Conservation (phyloP, 495 filamentous ascomycete genomes). For the Podospora fimiseda region DNA sequence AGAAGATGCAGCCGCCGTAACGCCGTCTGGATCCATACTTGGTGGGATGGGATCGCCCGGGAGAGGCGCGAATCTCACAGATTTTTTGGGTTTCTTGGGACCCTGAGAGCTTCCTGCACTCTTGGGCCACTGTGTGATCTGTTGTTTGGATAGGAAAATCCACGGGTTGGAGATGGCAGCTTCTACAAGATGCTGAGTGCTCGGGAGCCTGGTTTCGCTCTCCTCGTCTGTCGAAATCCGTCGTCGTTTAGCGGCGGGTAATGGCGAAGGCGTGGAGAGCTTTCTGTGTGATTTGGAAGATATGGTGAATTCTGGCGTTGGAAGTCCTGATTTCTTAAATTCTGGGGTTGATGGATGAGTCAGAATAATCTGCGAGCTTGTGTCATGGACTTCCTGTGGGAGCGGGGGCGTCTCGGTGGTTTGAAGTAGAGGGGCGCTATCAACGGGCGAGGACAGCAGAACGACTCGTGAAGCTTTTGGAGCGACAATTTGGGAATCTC, state of each 20-base stretch:
- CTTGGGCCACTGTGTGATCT: constrained; percentile 2
- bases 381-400: not conserved
- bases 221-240: not conserved
- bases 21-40: not conserved
- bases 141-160: constrained; percentile 4
- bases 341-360: not conserved
- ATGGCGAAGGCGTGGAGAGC: not conserved
- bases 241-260: not conserved
- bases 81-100: constrained; percentile 7
- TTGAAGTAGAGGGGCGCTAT: not conserved
- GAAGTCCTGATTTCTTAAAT: not conserved
- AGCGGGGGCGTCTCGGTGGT: not conserved
- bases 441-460: not conserved
- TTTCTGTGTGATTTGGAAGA: not conserved
- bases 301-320: not conserved
- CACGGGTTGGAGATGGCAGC: constrained; percentile 26
- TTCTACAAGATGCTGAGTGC: constrained; percentile 20
- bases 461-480: not conserved
- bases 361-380: not conserved
- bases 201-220: constrained; percentile 10
- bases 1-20: not conserved
- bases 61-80: constrained; percentile 25
- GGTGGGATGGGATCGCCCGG: constrained; percentile 12
- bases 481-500: not conserved
- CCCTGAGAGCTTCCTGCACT: not conserved